phyloP scores from a whole-genome alignment of 2,329 filamentous ascomycete genomes.

The Diaporthe eres region DNA sequence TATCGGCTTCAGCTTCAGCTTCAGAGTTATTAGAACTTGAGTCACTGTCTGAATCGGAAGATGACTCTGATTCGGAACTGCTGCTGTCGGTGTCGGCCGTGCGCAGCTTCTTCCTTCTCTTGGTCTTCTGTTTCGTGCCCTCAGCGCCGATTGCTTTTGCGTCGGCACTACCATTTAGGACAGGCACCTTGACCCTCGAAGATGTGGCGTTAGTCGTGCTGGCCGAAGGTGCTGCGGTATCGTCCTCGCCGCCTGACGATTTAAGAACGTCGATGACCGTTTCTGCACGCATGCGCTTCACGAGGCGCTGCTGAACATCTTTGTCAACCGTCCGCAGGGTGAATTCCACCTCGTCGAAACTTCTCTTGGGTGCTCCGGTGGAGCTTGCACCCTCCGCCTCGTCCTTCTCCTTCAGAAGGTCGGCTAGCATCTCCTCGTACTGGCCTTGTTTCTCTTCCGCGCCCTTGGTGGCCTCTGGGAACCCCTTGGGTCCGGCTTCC shows the following conservation, averaged over 20 bases:
- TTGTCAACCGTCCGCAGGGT: constrained; percentile 64
- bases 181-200: constrained; percentile 43
- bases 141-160: constrained; percentile 54
- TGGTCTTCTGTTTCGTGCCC: constrained; percentile 58
- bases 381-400: constrained; percentile 50
- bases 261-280: constrained; percentile 67
- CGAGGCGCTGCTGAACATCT: constrained; percentile 67
- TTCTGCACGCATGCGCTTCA: constrained; percentile 76
- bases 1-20: constrained; percentile 50
- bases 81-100: constrained; percentile 60
- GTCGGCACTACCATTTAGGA: constrained; percentile 41
- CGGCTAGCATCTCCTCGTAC: constrained; percentile 69
- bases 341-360: constrained; percentile 67
- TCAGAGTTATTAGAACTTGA: constrained; percentile 48
- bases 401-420: constrained; percentile 57
- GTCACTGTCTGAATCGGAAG: constrained; percentile 37
- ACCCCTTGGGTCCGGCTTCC: constrained; percentile 62
- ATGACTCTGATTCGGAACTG: constrained; percentile 49
- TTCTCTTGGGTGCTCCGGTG: constrained; percentile 53
- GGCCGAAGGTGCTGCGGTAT: constrained; percentile 47
- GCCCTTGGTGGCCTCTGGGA: constrained; percentile 64
- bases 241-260: constrained; percentile 61
- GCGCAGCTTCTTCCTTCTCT: constrained; percentile 68
- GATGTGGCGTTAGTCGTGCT: constrained; percentile 48
- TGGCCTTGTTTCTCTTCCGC: constrained; percentile 66